phyloP scores from a whole-genome alignment of 2,329 filamentous ascomycete species.

The Colletotrichum lentis region DNA sequence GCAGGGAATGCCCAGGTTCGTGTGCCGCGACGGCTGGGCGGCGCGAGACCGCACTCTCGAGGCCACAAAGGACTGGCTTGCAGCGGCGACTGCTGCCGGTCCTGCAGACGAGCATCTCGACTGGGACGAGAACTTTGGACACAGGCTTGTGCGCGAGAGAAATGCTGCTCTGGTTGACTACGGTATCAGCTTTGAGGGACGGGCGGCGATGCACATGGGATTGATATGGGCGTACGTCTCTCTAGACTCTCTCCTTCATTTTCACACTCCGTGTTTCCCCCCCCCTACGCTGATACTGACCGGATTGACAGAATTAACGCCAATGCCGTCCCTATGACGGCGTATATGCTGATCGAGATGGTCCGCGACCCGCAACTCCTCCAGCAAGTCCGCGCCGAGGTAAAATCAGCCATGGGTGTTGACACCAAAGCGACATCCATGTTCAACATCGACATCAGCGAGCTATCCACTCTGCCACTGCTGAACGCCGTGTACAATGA shows the following conservation, averaged over 20 bases:
- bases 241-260: not conserved
- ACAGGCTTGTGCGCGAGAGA: conserved; percentile 41
- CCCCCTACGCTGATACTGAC: not conserved
- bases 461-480: conserved; percentile 38
- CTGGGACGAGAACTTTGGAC: conserved; percentile 41
- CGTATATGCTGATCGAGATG: conserved; percentile 41
- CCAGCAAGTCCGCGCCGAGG: conserved; percentile 35
- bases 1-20: conserved; percentile 39
- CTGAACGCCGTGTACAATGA: conserved; percentile 41
- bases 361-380: conserved; percentile 39
- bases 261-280: no score
- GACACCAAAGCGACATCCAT: not conserved
- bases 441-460: conserved; percentile 31
- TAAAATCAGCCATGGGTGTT: conserved; percentile 4
- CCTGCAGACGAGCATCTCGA: conserved; percentile 27
- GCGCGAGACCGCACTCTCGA: conserved; percentile 40
- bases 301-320: conserved; percentile 39
- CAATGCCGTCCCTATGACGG: conserved; percentile 42
- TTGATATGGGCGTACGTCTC: conserved; percentile 40
- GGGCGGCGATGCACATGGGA: conserved; percentile 41
- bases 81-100: conserved; percentile 35
- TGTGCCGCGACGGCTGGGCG: conserved; percentile 40
- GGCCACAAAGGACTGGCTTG: conserved; percentile 37
- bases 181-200: conserved; percentile 39
- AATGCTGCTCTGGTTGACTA: conserved; percentile 41